Evolutionary conservation across 805 yeast genomes (phyloP), one percentile per base, ranked within the genome.

Genomic region (Suhomyces faveliae): DNA sequence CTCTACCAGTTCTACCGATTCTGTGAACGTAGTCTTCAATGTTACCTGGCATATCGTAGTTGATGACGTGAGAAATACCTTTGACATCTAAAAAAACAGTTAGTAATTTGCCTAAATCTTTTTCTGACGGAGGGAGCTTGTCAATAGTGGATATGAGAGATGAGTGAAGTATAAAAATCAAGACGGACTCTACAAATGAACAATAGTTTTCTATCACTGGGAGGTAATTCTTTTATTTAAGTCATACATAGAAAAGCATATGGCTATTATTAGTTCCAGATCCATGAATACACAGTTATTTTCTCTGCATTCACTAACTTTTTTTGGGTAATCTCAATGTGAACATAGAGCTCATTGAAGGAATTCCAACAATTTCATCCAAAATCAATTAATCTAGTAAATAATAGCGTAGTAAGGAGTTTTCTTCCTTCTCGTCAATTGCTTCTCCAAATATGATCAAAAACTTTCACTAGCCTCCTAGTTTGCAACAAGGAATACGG

Each of bases 1-100:
- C 99, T 82, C 99, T 89, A 70, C 99, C 99, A 56, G 99, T 91
- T 83, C 97, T 91, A 72, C 99, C 99, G 66, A 92, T 94, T 77
- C 99, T 84, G 72, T 92, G 99, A 54, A 92, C 97, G 70, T 92
- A 92, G 76, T 94, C 98, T 79, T 94, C 99, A 66, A 91, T 89
- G 75, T 92, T 92, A 72, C 89, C 90, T 65, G 99, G 98, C 91
- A 92, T 92, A 71, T 92, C 98, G 65, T 80, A 89, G 83, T 94
- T 94, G 68, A 94, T 80, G 52, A 94, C 99, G 63, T 77, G 84
- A 60, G 91, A 86, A 68, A 94, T 89, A 70, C 97, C 99, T 79
- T 94, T 94, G 73, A 94, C 99, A 76, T 94, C 99, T 91, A 70
- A 47, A 62, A 47, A 62, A 25, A 20, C 43, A 22, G 73, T 69